Evolutionary conservation across 306 rosid genomes (phyloP), one percentile per base, ranked within the genome.

Genomic region (Vigna reflexopilosa): DNA sequence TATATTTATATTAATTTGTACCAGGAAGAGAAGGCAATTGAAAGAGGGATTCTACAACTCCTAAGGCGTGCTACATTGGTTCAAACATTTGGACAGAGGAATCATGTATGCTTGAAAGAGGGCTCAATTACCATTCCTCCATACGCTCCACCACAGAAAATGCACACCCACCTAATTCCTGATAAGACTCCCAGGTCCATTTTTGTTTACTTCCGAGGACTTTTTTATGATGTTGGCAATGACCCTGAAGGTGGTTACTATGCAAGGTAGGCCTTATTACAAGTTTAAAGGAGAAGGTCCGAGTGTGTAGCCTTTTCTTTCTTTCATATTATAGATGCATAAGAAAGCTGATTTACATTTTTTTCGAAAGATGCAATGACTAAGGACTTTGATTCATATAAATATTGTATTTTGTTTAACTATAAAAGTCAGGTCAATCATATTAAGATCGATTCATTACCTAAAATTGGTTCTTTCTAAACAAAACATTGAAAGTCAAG

Each of bases 201-300:
- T 77, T 93, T 93, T 78, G 97, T 93, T 14, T 93, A 90, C 86
- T 93, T 93, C 78, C 87, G 97, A 42, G 97, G 97, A 74, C 81
- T 93, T 52, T 93, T 93, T 84, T 93, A 93, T 85, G 97, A 92
- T 71, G 96, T 93, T 4, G 96, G 96, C 74, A 93, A 90, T 90
- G 97, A 93, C 81, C 97, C 97, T 17, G 97, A 93, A 84, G 97
- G 97, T 68, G 97, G 97, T 51, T 93, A 93, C 81, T 93, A 90
- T 84, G 97, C 97, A 82, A 93, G 97, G 97, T 90, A 79, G 72
- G 85, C 67, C 28, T 47, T 62, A 5, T 70, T 72, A 81, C 26
- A 56, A 57, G 47, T 80, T 52, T 67, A 66, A 68, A 79, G 24
- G 67, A 74, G 70, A 54, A 5, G 9, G 3, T 55, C 54, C 26